Conservation (phyloP, 345 rosid genomes). For the Cochlearia excelsa region DNA sequence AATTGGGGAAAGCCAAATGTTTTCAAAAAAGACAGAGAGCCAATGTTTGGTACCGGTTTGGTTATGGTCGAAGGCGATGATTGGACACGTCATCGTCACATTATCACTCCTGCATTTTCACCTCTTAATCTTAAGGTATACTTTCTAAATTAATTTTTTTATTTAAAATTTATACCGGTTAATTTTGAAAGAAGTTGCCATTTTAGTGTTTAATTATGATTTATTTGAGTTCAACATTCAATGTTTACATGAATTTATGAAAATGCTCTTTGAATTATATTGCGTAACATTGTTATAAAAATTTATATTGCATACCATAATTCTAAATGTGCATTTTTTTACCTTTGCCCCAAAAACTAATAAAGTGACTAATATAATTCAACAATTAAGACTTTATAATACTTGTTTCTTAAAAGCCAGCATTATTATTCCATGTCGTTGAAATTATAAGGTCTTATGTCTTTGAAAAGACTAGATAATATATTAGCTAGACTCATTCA, state of each 20-base stretch:
- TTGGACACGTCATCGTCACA: slow-evolving; percentile 89
- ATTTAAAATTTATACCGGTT: too few relatives aligned
- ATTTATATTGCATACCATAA: too few relatives aligned
- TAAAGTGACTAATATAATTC: slow-evolving; percentile 29
- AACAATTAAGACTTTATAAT: slow-evolving; percentile 25
- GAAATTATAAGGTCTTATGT: slow-evolving; percentile 22
- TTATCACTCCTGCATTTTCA: slow-evolving; percentile 81
- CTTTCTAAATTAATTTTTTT: background rate
- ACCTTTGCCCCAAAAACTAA: slow-evolving; percentile 1
- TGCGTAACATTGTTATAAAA: too few relatives aligned
- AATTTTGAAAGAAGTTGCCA: too few relatives aligned
- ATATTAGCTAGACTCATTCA: slow-evolving; percentile 23
- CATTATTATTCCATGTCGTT: slow-evolving; percentile 1
- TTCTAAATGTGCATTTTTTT: too few relatives aligned
- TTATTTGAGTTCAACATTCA: too few relatives aligned
- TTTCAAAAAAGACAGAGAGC: slow-evolving; percentile 74
- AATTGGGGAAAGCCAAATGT: slow-evolving; percentile 92
- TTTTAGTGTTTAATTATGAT: too few relatives aligned
- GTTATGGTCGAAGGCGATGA: slow-evolving; percentile 88
- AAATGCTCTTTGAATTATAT: too few relatives aligned
- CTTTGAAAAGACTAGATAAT: slow-evolving; percentile 13
- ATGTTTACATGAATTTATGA: too few relatives aligned
- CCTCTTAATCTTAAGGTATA: slow-evolving; percentile 75
- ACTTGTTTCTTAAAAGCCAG: slow-evolving; percentile 13
- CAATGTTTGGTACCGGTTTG: slow-evolving; percentile 90